A percentile compares a stretch with the other conserved stretches of the same genome.
phyloP scores from a whole-genome alignment of 2,329 filamentous ascomycete species.

The Paraphaeosphaeria sporulosa region DNA sequence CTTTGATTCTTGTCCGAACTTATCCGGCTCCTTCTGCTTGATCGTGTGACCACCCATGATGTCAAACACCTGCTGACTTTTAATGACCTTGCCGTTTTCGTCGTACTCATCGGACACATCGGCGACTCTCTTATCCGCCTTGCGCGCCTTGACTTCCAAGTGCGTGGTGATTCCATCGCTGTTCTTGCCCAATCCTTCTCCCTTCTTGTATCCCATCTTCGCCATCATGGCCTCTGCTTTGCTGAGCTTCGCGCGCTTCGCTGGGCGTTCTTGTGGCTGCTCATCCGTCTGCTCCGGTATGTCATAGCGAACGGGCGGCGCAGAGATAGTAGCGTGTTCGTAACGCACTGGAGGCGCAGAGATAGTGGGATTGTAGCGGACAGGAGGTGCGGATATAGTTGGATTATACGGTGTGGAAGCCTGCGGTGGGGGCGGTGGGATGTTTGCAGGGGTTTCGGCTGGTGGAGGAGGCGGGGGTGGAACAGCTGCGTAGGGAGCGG shows the following conservation, averaged over 20 bases:
- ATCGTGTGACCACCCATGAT: slow-evolving; percentile 77
- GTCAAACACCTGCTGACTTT: slow-evolving; percentile 61
- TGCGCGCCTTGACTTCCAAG: slow-evolving; percentile 66
- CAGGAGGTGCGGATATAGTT: slow-evolving; percentile 78
- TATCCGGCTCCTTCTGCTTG: slow-evolving; percentile 45
- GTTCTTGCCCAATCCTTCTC: slow-evolving; percentile 80
- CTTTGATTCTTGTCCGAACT: slow-evolving; percentile 69
- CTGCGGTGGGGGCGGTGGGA: slow-evolving; percentile 59
- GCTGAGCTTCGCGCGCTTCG: slow-evolving; percentile 42
- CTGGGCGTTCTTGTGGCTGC: slow-evolving; percentile 51
- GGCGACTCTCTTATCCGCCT: slow-evolving; percentile 24
- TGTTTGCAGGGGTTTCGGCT: not conserved
- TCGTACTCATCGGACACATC: slow-evolving; percentile 27
- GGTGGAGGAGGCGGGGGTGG: slow-evolving; percentile 19
- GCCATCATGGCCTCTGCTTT: slow-evolving; percentile 82
- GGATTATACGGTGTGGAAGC: slow-evolving; percentile 61
- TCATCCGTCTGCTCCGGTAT: slow-evolving; percentile 23
- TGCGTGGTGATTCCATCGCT: slow-evolving; percentile 85
- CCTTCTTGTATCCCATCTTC: slow-evolving; percentile 93
- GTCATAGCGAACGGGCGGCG: slow-evolving; percentile 11
- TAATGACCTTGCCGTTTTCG: slow-evolving; percentile 59
- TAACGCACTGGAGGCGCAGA: slow-evolving; percentile 83
- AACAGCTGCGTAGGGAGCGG: slow-evolving; percentile 1
- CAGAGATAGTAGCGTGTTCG: slow-evolving; percentile 34
- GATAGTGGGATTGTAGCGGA: slow-evolving; percentile 78